These are phyloP conservation scores for Schoenoplectus triqueter DNA, from an alignment of 202 grass and related monocot species.

Conservation along the genomic window DNA sequence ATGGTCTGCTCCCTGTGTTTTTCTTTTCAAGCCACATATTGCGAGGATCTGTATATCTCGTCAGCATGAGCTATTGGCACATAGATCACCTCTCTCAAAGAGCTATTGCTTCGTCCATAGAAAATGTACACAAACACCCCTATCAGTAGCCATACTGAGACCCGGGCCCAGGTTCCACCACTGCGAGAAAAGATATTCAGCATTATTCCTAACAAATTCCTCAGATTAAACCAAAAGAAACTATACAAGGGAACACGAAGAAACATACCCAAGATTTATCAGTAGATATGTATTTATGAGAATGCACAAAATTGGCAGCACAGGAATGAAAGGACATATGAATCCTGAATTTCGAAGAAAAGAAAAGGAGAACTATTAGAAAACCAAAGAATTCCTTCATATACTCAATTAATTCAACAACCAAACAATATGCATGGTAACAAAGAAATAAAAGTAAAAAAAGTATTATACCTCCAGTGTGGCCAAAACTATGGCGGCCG, in stretches of 20 bases:
- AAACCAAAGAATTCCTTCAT: background rate
- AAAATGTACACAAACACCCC: constrained; percentile 82
- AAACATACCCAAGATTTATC: constrained; percentile 91
- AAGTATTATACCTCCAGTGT: constrained; percentile 71
- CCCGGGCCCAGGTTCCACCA: constrained; percentile 63
- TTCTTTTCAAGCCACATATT: constrained; percentile 37
- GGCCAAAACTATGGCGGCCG: constrained; percentile 83
- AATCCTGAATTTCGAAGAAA: constrained; percentile 85
- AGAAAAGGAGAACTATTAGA: constrained; percentile 30
- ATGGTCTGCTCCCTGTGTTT: background rate
- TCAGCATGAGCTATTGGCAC: constrained; percentile 53
- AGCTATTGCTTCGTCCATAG: constrained; percentile 86
- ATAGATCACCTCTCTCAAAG: constrained; percentile 60
- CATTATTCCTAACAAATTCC: constrained; percentile 30
- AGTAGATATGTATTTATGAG: constrained; percentile 93
- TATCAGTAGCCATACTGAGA: constrained; percentile 81
- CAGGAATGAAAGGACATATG: constrained; percentile 86
- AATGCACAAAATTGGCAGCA: constrained; percentile 80
- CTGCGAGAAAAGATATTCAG: constrained; percentile 49
- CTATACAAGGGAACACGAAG: constrained; percentile 1
- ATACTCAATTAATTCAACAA: constrained; percentile 21
- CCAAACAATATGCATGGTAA: constrained; percentile 15
- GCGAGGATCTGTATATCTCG: constrained; percentile 68
- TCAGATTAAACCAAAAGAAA: constrained; percentile 31
- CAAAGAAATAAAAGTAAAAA: background rate